Evolutionary conservation across 306 rosid genomes (phyloP).

Genomic region (barrel medic (Medicago truncatula)): MtrunA17r5.0-ANR NC_053045.1:62826501-62827000

Average conservation of each 20-base stretch:
- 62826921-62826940: constrained; percentile 22
- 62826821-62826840: constrained; percentile 23
- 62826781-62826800: constrained; percentile 27
- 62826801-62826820: constrained; percentile 30
- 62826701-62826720: neutral
- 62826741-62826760: constrained; percentile 25
- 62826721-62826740: constrained; percentile 11
- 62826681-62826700: neutral
- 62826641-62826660: neutral
- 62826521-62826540: too few species aligned
- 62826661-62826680: neutral
- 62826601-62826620: neutral
- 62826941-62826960: constrained; percentile 7
- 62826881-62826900: constrained; percentile 5
- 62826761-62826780: constrained; percentile 33
- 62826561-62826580: neutral
- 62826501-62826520: too few species aligned
- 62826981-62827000: neutral
- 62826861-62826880: constrained; percentile 33
- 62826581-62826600: constrained; percentile 28
- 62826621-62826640: neutral
- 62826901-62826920: constrained; percentile 29
- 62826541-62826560: constrained; percentile 11
- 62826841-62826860: constrained; percentile 16
- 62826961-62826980: neutral